Conservation (phyloP, 306 rosid species). For the Cucurbita moschata region DNA sequence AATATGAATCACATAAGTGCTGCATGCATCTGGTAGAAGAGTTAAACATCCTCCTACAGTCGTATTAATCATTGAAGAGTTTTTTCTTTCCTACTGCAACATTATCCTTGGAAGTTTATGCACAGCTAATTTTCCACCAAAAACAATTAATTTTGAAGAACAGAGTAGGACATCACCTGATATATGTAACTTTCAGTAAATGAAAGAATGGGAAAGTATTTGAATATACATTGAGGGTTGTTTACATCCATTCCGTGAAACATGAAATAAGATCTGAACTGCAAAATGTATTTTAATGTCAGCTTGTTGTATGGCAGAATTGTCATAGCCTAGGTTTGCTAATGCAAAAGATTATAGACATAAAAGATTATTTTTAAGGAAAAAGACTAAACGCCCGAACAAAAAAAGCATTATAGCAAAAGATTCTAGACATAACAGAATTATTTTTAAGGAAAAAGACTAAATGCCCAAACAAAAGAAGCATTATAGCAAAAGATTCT, state of each 20-base stretch:
- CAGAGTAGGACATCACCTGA: slow-evolving; percentile 41
- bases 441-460: neutral
- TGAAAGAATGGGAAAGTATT: slow-evolving; percentile 60
- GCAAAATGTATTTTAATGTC: slow-evolving; percentile 11
- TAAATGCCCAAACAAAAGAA: neutral
- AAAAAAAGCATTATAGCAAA: neutral
- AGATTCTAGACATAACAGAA: no score
- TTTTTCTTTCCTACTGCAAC: neutral
- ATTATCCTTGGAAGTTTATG: neutral
- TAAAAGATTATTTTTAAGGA: neutral
- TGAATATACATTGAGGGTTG: slow-evolving; percentile 53
- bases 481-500: neutral
- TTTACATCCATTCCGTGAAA: slow-evolving; percentile 76
- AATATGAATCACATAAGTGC: neutral
- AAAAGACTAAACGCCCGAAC: neutral
- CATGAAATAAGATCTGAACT: slow-evolving; percentile 97
- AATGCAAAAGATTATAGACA: neutral
- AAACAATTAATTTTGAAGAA: neutral
- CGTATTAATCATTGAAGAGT: neutral
- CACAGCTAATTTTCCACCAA: neutral
- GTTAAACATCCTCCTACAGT: neutral
- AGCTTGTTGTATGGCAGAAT: neutral
- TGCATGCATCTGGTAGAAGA: no score
- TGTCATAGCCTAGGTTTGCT: neutral
- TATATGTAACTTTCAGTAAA: slow-evolving; percentile 82